These are phyloP conservation scores for Licmophora abbreviata DNA, from an alignment of 108 stramenopile genomes.

Conservation along the genomic window DNA sequence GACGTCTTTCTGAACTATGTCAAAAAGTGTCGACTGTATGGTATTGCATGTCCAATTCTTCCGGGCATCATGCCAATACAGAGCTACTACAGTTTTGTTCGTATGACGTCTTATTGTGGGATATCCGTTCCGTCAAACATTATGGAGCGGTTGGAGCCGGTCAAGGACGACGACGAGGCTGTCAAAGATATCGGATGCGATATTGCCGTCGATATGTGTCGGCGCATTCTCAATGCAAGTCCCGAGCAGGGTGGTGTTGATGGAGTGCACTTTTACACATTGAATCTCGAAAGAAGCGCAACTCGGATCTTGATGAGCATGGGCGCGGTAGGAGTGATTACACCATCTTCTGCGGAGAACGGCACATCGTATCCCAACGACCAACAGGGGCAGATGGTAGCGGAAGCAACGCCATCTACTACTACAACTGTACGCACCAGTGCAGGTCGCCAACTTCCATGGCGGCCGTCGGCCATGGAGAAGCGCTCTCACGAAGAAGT, in stretches of 20 bases:
- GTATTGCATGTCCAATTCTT: conserved; percentile 88
- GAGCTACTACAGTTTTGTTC: conserved; percentile 63
- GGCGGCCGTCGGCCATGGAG: conserved; percentile 70
- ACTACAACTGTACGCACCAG: conserved; percentile 11
- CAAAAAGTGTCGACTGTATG: conserved; percentile 53
- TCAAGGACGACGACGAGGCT: conserved; percentile 90
- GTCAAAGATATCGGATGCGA: conserved; percentile 88
- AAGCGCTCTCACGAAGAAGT: conserved; percentile 74
- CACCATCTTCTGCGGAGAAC: background rate
- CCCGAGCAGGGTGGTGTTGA: conserved; percentile 36
- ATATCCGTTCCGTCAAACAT: conserved; percentile 68
- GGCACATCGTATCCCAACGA: too few relatives aligned
- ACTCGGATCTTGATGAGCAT: conserved; percentile 58
- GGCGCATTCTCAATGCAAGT: conserved; percentile 29
- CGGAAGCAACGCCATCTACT: conserved; percentile 1
- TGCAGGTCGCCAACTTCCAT: conserved; percentile 46
- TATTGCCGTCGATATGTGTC: conserved; percentile 79
- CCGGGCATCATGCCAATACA: conserved; percentile 96
- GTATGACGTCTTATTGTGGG: conserved; percentile 77
- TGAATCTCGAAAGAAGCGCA: conserved; percentile 89
- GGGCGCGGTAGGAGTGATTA: conserved; percentile 27
- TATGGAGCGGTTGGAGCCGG: conserved; percentile 43
- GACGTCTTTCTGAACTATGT: conserved; percentile 76
- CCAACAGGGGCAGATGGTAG: too few relatives aligned
- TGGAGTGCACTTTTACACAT: conserved; percentile 93